Evolutionary conservation across 805 yeast genomes (phyloP).

Genomic region (Debaryomyces castellii): DNA sequence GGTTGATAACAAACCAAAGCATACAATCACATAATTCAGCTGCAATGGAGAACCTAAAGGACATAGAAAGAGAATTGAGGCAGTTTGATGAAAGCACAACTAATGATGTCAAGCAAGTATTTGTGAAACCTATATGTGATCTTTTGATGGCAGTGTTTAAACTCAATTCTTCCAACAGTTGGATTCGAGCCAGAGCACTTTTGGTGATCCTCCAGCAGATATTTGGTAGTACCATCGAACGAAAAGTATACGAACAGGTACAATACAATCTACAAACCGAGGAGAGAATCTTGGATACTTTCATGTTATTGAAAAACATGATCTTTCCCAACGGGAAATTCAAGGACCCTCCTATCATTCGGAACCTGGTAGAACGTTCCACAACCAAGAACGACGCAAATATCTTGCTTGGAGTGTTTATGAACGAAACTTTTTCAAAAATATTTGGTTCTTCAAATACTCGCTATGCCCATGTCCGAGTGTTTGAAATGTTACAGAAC

Average conservation of each 20-base stretch:
- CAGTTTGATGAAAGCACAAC: conserved; percentile 42
- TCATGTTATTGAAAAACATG: conserved; percentile 19
- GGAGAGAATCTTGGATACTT: conserved; percentile 41
- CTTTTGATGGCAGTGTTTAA: conserved; percentile 69
- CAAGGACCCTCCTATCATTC: conserved; percentile 42
- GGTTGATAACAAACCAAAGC: conserved; percentile 3
- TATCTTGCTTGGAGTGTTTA: conserved; percentile 52
- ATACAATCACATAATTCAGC: not conserved
- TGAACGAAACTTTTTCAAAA: conserved; percentile 65
- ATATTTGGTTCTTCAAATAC: conserved; percentile 72
- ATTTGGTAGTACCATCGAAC: conserved; percentile 85
- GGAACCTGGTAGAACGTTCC: conserved; percentile 52
- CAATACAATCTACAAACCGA: conserved; percentile 38
- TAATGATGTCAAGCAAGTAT: conserved; percentile 35
- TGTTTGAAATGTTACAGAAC: conserved; percentile 73
- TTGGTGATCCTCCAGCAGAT: conserved; percentile 80
- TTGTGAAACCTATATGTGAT: conserved; percentile 82
- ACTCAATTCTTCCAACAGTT: conserved; percentile 59
- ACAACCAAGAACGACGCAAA: conserved; percentile 59
- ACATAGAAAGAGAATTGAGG: conserved; percentile 55
- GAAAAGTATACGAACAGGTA: conserved; percentile 50
- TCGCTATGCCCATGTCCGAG: conserved; percentile 54
- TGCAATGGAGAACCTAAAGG: conserved; percentile 35
- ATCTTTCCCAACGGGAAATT: conserved; percentile 50
- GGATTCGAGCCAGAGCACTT: conserved; percentile 85